These are phyloP conservation scores for Phoma sp. DNA, from an alignment of 2,329 filamentous ascomycete genomes.

Conservation along the genomic window DNA sequence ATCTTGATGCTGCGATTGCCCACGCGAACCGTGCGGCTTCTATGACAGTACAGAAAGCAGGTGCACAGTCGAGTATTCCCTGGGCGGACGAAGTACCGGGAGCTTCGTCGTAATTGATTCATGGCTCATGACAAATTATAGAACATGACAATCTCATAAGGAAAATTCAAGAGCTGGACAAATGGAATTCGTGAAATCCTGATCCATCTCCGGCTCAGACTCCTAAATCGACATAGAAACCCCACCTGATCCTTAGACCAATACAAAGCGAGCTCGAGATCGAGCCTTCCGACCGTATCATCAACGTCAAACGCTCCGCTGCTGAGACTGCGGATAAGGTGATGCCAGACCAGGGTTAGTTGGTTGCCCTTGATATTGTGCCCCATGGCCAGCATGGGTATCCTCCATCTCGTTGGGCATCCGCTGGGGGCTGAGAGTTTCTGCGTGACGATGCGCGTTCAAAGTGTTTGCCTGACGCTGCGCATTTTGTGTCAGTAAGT, in stretches of 20 bases:
- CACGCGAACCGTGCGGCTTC: slow-evolving; percentile 68
- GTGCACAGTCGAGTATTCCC: slow-evolving; percentile 71
- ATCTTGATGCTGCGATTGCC: slow-evolving; percentile 63
- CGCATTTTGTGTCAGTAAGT: neutral
- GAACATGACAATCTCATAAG: neutral
- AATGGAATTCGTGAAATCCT: neutral
- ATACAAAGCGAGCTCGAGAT: no score
- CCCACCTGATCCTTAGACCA: no score
- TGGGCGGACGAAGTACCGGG: slow-evolving; percentile 62
- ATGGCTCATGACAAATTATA: no score
- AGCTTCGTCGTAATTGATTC: slow-evolving; percentile 4
- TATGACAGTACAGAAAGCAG: slow-evolving; percentile 68
- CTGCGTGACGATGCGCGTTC: no score
- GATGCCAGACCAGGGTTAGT: neutral
- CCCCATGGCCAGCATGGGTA: neutral
- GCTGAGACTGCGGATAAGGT: neutral
- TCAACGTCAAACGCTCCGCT: neutral
- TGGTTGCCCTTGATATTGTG: neutral
- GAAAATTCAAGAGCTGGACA: no score
- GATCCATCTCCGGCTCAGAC: no score
- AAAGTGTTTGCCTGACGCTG: neutral
- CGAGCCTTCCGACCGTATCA: no score
- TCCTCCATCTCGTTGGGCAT: neutral
- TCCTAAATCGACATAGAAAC: no score
- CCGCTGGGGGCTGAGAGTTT: no score